Percentiles rank a stretch among this genome's conserved stretches.
Conservation (phyloP, 1,139 yeast species). For the Pichia sp. region DNA sequence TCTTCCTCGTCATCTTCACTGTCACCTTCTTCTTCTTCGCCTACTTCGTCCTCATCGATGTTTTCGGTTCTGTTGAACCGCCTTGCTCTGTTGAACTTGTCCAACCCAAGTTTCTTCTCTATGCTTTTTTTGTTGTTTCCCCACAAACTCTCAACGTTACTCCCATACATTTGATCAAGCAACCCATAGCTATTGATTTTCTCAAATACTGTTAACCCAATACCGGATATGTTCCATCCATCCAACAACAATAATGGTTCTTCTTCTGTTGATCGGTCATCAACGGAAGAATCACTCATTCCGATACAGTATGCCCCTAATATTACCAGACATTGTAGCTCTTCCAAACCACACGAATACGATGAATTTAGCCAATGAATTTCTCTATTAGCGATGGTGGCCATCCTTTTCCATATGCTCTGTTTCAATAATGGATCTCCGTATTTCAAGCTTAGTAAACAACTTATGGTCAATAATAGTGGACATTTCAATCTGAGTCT, state of each 20-base stretch:
- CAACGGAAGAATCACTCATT: slow-evolving; percentile 5
- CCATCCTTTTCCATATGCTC: slow-evolving; percentile 31
- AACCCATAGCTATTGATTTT: slow-evolving; percentile 12
- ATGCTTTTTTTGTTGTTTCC: slow-evolving; percentile 1
- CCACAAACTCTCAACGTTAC: slow-evolving; percentile 7
- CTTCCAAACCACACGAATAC: slow-evolving; percentile 37
- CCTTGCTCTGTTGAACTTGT: too few relatives aligned
- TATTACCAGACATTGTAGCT: slow-evolving; percentile 57
- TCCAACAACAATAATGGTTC: slow-evolving; percentile 10
- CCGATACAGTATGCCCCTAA: slow-evolving; percentile 44
- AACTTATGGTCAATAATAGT: slow-evolving; percentile 57
- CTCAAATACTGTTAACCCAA: slow-evolving; percentile 12
- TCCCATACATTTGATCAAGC: slow-evolving; percentile 9
- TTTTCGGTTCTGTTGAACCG: neutral
- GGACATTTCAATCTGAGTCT: slow-evolving; percentile 50
- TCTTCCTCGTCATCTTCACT: slow-evolving; percentile 26
- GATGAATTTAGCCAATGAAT: slow-evolving; percentile 35
- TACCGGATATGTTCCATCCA: slow-evolving; percentile 11
- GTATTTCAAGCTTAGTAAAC: slow-evolving; percentile 53
- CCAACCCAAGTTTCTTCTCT: neutral
- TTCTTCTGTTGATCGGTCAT: neutral
- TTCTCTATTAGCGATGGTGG: slow-evolving; percentile 40
- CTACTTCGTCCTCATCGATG: neutral
- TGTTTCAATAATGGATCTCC: slow-evolving; percentile 34
- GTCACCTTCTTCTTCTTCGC: slow-evolving; percentile 3